Evolutionary conservation across 257 asterid genomes (phyloP), one percentile per base, ranked within the genome.

Genomic region (Nicotiana obtusifolia): DNA sequence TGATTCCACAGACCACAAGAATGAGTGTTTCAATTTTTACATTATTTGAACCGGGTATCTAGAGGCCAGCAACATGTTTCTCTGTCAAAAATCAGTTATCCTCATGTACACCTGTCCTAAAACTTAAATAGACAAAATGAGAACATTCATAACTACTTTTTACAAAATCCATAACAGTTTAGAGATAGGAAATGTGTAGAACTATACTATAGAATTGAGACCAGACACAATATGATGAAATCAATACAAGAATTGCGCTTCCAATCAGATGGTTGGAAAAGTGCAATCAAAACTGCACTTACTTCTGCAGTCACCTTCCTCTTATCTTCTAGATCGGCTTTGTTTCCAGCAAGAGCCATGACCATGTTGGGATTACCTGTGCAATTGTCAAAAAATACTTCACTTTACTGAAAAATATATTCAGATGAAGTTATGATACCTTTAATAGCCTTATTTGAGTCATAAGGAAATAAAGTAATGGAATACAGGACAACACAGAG

Each of bases 321-420:
- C 90, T 92, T 93, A 33, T 94, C 98, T 87, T 91, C 97, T 59
- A 94, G 90, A 86, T 95, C 99, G 86, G 92, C 91, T 89, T 95
- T 95, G 84, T 95, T 92, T 78, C 99, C 99, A 49, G 98, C 93
- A 84, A 95, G 92, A 81, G 99, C 97, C 93, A 91, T 83, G 76
- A 95, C 93, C 96, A 93, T 90, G 87, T 90, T 93, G 7, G 98
- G 92, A 86, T 91, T 95, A 85, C 98, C 98, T 93, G 81, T 31
- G 14, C 76, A 69, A 69, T 69, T 20, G 24, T 41, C 31, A 68
- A 47, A 41, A 35, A 24, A 37, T 11, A 85, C 33, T 10, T 24
- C 20, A 85, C 47, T 56, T 17, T 30, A 37, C 56, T 59, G 0
- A 14, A 37, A 69, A 37, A n/a, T 69, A 19, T 41, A 69, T 41